Conservation (phyloP, 2,329 filamentous ascomycete species). For the Alternaria novae-zelandiae region DNA sequence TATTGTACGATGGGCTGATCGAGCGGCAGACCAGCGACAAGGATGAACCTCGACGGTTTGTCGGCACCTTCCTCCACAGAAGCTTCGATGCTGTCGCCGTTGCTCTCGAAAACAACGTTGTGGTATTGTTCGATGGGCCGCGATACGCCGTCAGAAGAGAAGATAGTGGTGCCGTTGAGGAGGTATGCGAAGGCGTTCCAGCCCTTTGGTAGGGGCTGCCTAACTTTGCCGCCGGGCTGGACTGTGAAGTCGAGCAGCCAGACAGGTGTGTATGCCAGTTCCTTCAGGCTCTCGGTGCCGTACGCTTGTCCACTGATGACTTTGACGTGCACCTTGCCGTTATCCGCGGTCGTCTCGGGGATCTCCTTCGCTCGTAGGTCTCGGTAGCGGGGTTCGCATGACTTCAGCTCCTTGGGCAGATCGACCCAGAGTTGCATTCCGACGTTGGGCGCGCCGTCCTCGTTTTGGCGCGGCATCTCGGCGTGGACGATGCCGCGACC, state of each 20-base stretch:
- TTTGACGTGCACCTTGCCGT: conserved; percentile 78
- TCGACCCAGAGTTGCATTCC: conserved; percentile 98
- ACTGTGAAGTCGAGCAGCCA: conserved; percentile 90
- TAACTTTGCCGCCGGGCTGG: conserved; percentile 76
- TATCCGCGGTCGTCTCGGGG: conserved; percentile 73
- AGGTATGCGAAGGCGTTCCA: conserved; percentile 94
- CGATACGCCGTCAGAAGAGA: conserved; percentile 50
- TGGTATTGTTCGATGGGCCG: conserved; percentile 71
- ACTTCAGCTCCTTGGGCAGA: conserved; percentile 79
- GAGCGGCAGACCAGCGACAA: conserved; percentile 74
- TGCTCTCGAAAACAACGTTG: conserved; percentile 85
- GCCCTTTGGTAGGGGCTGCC: conserved; percentile 74
- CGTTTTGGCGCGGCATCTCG: conserved; percentile 86
- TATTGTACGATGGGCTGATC: conserved; percentile 51
- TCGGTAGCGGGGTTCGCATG: conserved; percentile 89
- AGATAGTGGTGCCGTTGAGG: conserved; percentile 73
- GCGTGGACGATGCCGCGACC: conserved; percentile 91
- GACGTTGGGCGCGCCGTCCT: conserved; percentile 77
- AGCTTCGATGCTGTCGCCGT: conserved; percentile 77
- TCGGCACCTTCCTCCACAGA: conserved; percentile 70
- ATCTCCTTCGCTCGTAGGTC: conserved; percentile 83
- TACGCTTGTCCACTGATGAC: conserved; percentile 87
- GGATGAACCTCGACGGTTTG: conserved; percentile 65
- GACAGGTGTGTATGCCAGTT: conserved; percentile 95
- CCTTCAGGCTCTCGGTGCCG: conserved; percentile 84